A percentile compares a stretch with the other conserved stretches of the same genome.
phyloP scores from a whole-genome alignment of 441 rosid species.

The Populus tomentosa region DNA sequence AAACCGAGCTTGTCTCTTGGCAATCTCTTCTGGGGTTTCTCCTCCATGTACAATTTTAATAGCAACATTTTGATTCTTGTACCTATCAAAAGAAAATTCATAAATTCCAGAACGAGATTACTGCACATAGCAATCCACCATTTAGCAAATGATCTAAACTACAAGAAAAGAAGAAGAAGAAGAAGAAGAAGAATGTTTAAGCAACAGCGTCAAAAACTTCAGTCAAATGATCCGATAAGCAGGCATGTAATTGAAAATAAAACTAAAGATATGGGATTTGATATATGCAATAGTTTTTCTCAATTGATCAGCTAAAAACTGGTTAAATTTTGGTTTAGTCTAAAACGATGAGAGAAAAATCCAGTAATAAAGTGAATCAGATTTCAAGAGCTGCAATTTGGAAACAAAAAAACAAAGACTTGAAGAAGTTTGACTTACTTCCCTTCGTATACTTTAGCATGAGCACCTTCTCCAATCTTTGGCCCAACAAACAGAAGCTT shows the following conservation, averaged over 20 bases:
- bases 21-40: conserved; percentile 76
- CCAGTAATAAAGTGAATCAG: conserved; percentile 7
- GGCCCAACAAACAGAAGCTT: conserved; percentile 92
- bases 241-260: neutral
- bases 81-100: conserved; percentile 39
- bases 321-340: conserved; percentile 1
- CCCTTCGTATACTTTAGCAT: conserved; percentile 96
- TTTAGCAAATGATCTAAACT: conserved; percentile 8
- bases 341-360: neutral
- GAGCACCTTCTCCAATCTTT: conserved; percentile 97
- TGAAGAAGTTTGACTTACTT: conserved; percentile 58
- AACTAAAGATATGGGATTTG: neutral
- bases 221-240: neutral
- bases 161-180: neutral
- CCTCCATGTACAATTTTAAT: conserved; percentile 76
- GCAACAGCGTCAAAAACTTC: neutral
- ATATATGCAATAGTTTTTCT: neutral
- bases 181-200: neutral
- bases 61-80: conserved; percentile 79
- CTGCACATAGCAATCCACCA: neutral
- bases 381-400: neutral
- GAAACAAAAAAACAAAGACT: neutral
- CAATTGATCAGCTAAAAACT: conserved; percentile 3
- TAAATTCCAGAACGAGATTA: conserved; percentile 11
- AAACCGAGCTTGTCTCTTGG: conserved; percentile 71